Evolutionary conservation across 1,284 basidiomycete species (phyloP), one percentile per base, ranked within the genome.

Genomic region (Cutaneotrichosporon dermatis): DNA sequence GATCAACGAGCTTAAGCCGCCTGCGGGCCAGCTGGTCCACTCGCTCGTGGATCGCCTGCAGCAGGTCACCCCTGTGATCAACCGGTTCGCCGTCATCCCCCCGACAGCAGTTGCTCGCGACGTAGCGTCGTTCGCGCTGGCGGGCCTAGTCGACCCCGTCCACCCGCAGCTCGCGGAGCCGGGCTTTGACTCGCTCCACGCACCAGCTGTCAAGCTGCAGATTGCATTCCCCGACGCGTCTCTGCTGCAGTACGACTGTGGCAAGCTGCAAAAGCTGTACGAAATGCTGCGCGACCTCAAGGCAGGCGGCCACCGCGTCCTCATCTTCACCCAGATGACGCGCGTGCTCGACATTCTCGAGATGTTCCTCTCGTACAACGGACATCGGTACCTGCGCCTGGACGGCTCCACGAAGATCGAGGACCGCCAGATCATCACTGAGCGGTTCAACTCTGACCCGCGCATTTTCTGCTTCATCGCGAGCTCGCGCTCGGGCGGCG

Each of bases 311-410:
- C 93, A 97, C 73, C 88, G 94, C 1, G 84, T 92, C 25, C 82
- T 98, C 51, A 95, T 98, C 68, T 98, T 98, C 76, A 98, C 94
- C 0, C 94, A 98, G 72, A 98, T 98, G 94, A 97, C 94, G 25
- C 84, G 85, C 60, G 89, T 98, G 41, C 82, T 98, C 57, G 94
- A 98, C 76, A 94, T 98, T 58, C 82, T 98, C 53, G 95, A 98
- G 74, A 87, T 88, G 41, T 97, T 95, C 79, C 82, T 98, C 61
- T 95, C 89, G 69, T 87, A 92, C 66, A 92, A 94, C 69, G 95
- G 94, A 0, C 92, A 95, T 74, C 84, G 94, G 5, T 98, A 98
- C 75, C 83, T 97, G 8, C 85, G 94, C 5, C 80, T 98, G 25
- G 95, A 98, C 71, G 94, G 95, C 0, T 88, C 90, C 46, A 98